These are phyloP conservation scores for Blastobotrys capitulatus DNA, from an alignment of 1,139 yeast species.

Conservation along the genomic window DNA sequence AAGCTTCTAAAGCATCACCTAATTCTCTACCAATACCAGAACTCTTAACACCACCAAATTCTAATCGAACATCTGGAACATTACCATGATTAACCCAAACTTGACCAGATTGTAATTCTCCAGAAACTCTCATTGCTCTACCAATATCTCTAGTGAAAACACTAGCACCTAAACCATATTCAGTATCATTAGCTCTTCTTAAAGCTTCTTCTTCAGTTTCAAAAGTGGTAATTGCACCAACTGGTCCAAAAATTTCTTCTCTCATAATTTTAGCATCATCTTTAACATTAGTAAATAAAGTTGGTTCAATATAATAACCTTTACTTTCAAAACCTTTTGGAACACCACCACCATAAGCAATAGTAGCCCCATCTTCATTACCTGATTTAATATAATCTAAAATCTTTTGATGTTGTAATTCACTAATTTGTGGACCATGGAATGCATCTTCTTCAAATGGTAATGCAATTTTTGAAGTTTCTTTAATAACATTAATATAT, in stretches of 20 bases:
- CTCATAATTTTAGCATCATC: conserved; percentile 58
- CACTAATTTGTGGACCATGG: conserved; percentile 86
- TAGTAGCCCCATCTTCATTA: conserved; percentile 66
- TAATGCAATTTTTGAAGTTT: conserved; percentile 59
- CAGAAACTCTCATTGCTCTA: conserved; percentile 55
- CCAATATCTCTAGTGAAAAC: conserved; percentile 60
- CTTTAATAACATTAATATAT: conserved; percentile 51
- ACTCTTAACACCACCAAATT: conserved; percentile 79
- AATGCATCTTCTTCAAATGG: conserved; percentile 66
- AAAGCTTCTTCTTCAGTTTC: conserved; percentile 65
- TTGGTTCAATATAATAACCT: conserved; percentile 61
- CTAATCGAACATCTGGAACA: conserved; percentile 73
- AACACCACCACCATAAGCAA: conserved; percentile 76
- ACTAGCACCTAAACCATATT: conserved; percentile 80
- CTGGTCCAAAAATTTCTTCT: conserved; percentile 88
- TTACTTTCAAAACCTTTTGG: conserved; percentile 79
- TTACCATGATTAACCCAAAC: conserved; percentile 80
- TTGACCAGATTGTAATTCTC: conserved; percentile 66
- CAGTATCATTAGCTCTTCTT: conserved; percentile 62
- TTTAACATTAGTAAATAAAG: conserved; percentile 58
- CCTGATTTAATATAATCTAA: conserved; percentile 68
- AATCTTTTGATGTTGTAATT: conserved; percentile 68
- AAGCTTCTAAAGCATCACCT: conserved; percentile 76
- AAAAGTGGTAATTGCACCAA: conserved; percentile 65
- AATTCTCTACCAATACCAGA: conserved; percentile 92